Evolutionary conservation across 2,329 filamentous ascomycete genomes (phyloP), one percentile per base, ranked within the genome.

Genomic region (Pyrenochaeta sp.): DNA sequence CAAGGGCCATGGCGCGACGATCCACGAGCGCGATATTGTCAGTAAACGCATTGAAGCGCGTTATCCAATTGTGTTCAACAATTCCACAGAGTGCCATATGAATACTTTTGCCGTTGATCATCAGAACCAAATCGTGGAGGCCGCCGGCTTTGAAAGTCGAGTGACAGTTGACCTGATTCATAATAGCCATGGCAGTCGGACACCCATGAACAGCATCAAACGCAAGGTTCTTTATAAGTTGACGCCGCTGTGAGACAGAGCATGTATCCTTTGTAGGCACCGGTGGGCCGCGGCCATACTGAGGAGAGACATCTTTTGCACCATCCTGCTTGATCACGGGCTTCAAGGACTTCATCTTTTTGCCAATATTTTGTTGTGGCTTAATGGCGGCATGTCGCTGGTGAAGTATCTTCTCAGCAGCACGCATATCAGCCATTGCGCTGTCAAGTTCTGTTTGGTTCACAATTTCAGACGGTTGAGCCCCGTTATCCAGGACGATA

Each of bases 21-120:
- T 48, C 46, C 14, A 47, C 51, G 3, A 53, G 51, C 41, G 20
- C 23, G 7, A 27, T 15, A 0, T 37, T 57, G 29, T 49, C 36
- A 27, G 33, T 33, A 6, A 33, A 17, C 7, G 43, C 46, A 17
- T 56, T 56, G 46, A 56, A 46, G 17, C 58, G 58, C 4, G 27
- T 17, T n/a, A 61, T 33, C 58, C 55, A 56, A 2, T 27, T 43
- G 9, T 37, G 46, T 27, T 61, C 58, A 10, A 54, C 36, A n/a
- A 31, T 32, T 14, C 35, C 18, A 12, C 56, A 32, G 14, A 55
- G 39, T 12, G 46, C 52, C 2, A 45, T 43, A 17, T 23, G 20
- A 7, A 58, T 11, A 10, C 4, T 39, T 7, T 47, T 20, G 12
- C 49, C 49, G 3, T 49, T 29, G 15, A 56, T 31, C 14, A 50